Percentiles rank a stretch among this genome's conserved stretches.
Evolutionary conservation across 805 yeast genomes (phyloP).

Genomic region (Spathaspora girioi): DNA sequence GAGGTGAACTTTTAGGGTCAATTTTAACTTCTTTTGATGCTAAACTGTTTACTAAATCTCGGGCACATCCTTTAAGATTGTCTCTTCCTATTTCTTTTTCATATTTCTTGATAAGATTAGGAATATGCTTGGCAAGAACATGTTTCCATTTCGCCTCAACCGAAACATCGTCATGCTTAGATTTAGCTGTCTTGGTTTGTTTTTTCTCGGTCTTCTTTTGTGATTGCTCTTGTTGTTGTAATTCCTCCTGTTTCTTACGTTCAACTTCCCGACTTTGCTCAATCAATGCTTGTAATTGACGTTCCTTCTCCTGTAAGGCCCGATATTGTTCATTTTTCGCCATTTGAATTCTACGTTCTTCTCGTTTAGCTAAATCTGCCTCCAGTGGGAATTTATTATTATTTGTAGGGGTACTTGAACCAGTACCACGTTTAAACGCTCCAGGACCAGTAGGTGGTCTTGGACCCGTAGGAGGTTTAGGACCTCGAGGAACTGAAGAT

Average conservation of each 20-base stretch:
- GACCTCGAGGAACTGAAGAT: conserved; percentile 30
- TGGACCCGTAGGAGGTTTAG: conserved; percentile 15
- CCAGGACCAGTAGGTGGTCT: conserved; percentile 1
- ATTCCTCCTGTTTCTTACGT: conserved; percentile 5
- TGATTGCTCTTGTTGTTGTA: not conserved
- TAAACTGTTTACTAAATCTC: conserved; percentile 67
- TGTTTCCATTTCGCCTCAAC: conserved; percentile 38
- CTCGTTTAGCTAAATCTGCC: conserved; percentile 23
- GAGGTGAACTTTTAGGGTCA: conserved; percentile 40
- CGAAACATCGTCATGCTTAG: conserved; percentile 2
- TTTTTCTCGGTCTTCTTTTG: conserved; percentile 4
- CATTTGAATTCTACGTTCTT: conserved; percentile 30
- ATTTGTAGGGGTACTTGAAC: not conserved
- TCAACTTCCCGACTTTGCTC: conserved; percentile 22
- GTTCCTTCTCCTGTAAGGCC: conserved; percentile 32
- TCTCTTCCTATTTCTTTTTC: conserved; percentile 69
- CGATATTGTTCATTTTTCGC: conserved; percentile 30
- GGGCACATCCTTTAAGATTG: conserved; percentile 69
- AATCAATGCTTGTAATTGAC: conserved; percentile 32
- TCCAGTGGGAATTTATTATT: conserved; percentile 11
- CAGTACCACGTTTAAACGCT: not conserved
- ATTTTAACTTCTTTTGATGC: conserved; percentile 64
- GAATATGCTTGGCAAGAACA: conserved; percentile 69
- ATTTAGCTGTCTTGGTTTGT: conserved; percentile 1
- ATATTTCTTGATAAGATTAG: conserved; percentile 69